A percentile compares a stretch with the other conserved stretches of the same genome.
phyloP scores from a whole-genome alignment of 1,284 basidiomycete species.

The Malassezia slooffiae region DNA sequence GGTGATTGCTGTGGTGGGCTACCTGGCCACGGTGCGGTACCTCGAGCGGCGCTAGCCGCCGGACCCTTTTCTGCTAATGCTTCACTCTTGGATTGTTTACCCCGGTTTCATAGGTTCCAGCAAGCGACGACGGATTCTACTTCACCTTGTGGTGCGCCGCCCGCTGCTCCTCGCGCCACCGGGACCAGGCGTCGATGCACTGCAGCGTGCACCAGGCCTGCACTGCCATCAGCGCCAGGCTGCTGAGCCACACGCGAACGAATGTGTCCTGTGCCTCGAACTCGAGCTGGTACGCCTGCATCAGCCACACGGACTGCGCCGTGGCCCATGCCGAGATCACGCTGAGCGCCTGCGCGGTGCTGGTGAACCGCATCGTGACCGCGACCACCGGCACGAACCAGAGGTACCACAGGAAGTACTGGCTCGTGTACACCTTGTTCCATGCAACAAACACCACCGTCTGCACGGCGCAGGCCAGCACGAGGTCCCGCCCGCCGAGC shows the following conservation, averaged over 20 bases:
- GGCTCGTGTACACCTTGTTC: constrained; percentile 97
- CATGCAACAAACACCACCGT: constrained; percentile 82
- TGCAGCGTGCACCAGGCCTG: constrained; percentile 22
- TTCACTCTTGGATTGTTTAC: not conserved
- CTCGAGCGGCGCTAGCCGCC: constrained; percentile 24
- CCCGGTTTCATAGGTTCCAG: not conserved
- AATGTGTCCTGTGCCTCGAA: constrained; percentile 35
- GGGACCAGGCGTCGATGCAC: constrained; percentile 30
- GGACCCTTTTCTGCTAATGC: too few relatives aligned
- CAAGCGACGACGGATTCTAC: too few relatives aligned
- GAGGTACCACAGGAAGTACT: constrained; percentile 97
- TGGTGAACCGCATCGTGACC: constrained; percentile 54
- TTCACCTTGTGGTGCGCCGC: not conserved
- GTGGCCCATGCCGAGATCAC: constrained; percentile 57
- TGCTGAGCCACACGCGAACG: constrained; percentile 27
- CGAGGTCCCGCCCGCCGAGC: constrained; percentile 55
- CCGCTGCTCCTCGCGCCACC: constrained; percentile 3
- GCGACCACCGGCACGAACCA: constrained; percentile 75
- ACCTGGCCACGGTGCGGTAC: constrained; percentile 42
- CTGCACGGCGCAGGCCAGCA: constrained; percentile 80
- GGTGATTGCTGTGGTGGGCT: constrained; percentile 38
- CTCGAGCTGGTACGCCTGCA: constrained; percentile 39
- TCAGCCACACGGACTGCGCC: constrained; percentile 47
- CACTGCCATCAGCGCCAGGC: constrained; percentile 23
- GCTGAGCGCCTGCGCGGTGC: constrained; percentile 10